phyloP scores from a whole-genome alignment of 306 rosid genomes.

The Trifolium dubium region DNA sequence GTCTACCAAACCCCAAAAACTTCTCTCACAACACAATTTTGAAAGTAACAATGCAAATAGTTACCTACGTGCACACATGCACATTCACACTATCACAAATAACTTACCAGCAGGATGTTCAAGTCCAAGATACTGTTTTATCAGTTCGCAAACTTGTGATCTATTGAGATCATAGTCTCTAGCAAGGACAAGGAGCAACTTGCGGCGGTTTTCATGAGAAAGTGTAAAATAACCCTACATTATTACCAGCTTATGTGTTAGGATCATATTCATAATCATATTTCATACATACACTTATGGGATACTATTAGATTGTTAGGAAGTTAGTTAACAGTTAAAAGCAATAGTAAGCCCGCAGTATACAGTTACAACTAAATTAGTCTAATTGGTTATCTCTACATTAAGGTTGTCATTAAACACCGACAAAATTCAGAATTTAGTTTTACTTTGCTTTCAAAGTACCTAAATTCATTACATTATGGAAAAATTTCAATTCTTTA shows the following conservation, averaged over 20 bases:
- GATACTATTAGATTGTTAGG: not conserved
- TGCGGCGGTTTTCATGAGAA: conserved; percentile 64
- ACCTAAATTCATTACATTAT: too few relatives aligned
- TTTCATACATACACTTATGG: not conserved
- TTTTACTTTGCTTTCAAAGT: too few relatives aligned
- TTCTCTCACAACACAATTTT: conserved; percentile 28
- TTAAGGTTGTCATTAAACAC: not conserved
- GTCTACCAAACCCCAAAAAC: conserved; percentile 51
- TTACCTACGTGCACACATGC: not conserved
- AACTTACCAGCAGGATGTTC: conserved; percentile 71
- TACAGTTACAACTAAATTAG: not conserved
- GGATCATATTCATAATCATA: not conserved
- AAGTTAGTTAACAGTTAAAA: conserved; percentile 4
- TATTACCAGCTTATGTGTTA: conserved; percentile 20
- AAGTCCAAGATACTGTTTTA: conserved; percentile 86
- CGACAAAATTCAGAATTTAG: not conserved
- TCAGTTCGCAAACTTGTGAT: conserved; percentile 69
- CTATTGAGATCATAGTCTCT: conserved; percentile 88
- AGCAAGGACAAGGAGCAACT: conserved; percentile 70
- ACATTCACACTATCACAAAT: not conserved
- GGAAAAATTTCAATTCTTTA: too few relatives aligned
- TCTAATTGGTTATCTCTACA: not conserved
- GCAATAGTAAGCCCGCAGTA: not conserved
- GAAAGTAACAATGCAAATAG: conserved; percentile 21
- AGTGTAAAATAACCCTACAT: conserved; percentile 82